Evolutionary conservation across 768 basidiomycete species (phyloP).

Genomic region (Pleurotus giganteus): DNA sequence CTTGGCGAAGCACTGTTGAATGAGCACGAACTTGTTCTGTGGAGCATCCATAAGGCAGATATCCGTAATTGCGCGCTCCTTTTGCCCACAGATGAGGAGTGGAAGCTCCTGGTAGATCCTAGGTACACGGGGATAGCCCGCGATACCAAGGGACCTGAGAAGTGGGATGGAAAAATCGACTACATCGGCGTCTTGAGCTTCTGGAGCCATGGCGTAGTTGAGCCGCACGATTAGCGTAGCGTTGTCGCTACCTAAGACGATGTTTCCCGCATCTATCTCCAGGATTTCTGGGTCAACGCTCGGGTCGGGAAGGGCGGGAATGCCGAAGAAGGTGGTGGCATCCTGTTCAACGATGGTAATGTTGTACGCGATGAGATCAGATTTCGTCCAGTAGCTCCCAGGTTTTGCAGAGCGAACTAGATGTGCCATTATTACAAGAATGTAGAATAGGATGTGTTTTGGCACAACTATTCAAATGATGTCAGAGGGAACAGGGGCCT

Average conservation of each 20-base stretch:
- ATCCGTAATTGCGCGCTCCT: conserved; percentile 21
- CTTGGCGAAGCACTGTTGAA: conserved; percentile 18
- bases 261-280: background rate
- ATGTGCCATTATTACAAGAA: too few relatives aligned
- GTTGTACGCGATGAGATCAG: conserved; percentile 24
- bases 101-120: conserved; percentile 22
- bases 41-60: conserved; percentile 28
- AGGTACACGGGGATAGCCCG: conserved; percentile 1
- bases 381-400: conserved; percentile 11
- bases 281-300: conserved; percentile 9
- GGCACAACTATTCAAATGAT: too few relatives aligned
- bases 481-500: too few relatives aligned
- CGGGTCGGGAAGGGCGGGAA: conserved; percentile 17
- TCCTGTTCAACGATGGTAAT: conserved; percentile 20
- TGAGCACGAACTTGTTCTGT: conserved; percentile 1
- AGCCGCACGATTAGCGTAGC: background rate
- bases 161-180: conserved; percentile 28
- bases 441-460: too few relatives aligned
- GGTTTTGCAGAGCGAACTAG: conserved; percentile 12
- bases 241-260: too few relatives aligned
- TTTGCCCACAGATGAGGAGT: conserved; percentile 26
- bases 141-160: conserved; percentile 18
- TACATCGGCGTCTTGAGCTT: conserved; percentile 23
- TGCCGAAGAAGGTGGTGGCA: conserved; percentile 23
- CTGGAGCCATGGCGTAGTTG: conserved; percentile 18